Evolutionary conservation across 2,329 filamentous ascomycete species (phyloP), one percentile per base, ranked within the genome.

Genomic region (Arachnomyces sp.): DNA sequence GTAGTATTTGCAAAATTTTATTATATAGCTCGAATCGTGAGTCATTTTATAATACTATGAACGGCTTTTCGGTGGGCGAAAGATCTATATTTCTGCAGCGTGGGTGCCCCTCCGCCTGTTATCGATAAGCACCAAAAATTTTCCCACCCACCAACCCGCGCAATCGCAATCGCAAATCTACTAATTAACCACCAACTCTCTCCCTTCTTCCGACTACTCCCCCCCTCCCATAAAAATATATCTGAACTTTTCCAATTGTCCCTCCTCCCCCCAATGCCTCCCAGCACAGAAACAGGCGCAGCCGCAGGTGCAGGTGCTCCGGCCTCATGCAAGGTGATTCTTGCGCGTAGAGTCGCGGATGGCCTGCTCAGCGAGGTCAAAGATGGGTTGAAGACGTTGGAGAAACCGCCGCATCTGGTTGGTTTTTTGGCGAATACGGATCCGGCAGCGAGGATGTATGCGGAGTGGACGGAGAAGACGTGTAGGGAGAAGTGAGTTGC

Each of bases 381-480:
- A 50, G 76, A 84, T 43, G 84, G 82, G 5, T 70, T 94, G 44
- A 75, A 77, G 55, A 81, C 79, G 49, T 71, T 94, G 35, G 73
- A 81, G 55, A 78, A 76, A 49, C 70, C 80, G 59, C 89, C 92
- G 28, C 81, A 84, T 46, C 75, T 98, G 39, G 84, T 90, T 33
- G 92, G 90, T 43, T 94, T 95, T 65, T 73, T 98, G 42, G 88
- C 90, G 51, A 96, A 94, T 65, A 76, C 77, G 49, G 92, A 98
- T 65, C 87, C 89, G 20, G 86, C 88, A 30, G 90, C 90, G 25
- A 73, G 84, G 53, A 87, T 93, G 70, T 96, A 98, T 61, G 92
- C 92, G 40, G 86, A 95, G 64, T 95, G 87, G 86, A 95, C 90
- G 31, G 85, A 87, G 64, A 95, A 94, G 74, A 95, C 92, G 3